A percentile compares a stretch with the other conserved stretches of the same genome.
phyloP scores from a whole-genome alignment of 768 basidiomycete species.

The Suillus variegatus region DNA sequence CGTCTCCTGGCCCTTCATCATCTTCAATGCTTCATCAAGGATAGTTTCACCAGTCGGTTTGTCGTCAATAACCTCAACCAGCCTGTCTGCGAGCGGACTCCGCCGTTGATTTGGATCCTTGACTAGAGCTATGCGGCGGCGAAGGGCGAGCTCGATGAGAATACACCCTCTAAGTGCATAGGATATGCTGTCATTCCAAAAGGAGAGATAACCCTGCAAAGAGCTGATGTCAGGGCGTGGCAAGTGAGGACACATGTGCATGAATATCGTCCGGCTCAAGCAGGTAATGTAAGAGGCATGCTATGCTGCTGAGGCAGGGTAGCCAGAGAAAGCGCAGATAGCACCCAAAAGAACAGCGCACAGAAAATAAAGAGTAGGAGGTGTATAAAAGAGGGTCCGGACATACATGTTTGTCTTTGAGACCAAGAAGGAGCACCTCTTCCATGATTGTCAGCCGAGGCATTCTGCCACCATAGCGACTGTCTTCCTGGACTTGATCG shows the following conservation, averaged over 20 bases:
- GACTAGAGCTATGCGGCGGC: conserved; percentile 89
- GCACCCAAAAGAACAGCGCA: conserved; percentile 8
- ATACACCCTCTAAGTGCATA: conserved; percentile 99
- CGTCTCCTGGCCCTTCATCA: conserved; percentile 83
- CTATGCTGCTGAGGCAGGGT: conserved; percentile 19
- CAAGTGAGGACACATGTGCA: neutral
- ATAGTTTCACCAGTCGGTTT: conserved; percentile 95
- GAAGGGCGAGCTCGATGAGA: conserved; percentile 94
- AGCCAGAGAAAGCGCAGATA: conserved; percentile 3
- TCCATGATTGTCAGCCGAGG: conserved; percentile 95
- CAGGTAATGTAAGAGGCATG: neutral
- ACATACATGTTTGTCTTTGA: conserved; percentile 94
- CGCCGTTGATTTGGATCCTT: conserved; percentile 76
- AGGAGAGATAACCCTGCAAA: conserved; percentile 85
- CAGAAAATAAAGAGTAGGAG: conserved; percentile 8
- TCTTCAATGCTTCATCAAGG: conserved; percentile 91
- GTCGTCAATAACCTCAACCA: conserved; percentile 91
- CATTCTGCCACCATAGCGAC: conserved; percentile 66
- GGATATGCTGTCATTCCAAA: conserved; percentile 99
- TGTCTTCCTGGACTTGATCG: conserved; percentile 66
- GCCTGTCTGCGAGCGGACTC: conserved; percentile 74
- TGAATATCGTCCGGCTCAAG: neutral
- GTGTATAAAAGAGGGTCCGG: conserved; percentile 10
- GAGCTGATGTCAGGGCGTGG: conserved; percentile 1
- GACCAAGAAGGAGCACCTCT: conserved; percentile 88